These are phyloP conservation scores for Hypoxylon lenormandii DNA, from an alignment of 495 filamentous ascomycete genomes.

Conservation along the genomic window DNA sequence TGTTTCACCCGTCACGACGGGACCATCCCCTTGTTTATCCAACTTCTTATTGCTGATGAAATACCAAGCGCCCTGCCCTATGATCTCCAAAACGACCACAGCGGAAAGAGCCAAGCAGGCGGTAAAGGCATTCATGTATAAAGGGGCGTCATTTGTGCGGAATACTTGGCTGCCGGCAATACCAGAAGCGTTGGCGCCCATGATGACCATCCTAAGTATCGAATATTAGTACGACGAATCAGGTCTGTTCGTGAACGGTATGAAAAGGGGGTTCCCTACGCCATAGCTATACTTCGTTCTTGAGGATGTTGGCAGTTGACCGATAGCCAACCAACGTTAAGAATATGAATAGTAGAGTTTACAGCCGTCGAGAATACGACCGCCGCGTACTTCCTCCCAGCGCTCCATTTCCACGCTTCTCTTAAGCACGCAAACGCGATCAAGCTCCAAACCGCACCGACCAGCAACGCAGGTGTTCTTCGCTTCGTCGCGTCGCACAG, in stretches of 20 bases:
- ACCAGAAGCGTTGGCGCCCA: slow-evolving; percentile 66
- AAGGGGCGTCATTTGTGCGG: slow-evolving; percentile 63
- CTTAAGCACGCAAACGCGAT: slow-evolving; percentile 60
- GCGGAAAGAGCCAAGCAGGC: slow-evolving; percentile 36
- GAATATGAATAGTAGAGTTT: slow-evolving; percentile 59
- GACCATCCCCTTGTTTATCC: slow-evolving; percentile 23
- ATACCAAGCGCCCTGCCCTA: slow-evolving; percentile 32
- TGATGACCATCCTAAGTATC: slow-evolving; percentile 60
- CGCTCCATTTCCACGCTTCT: slow-evolving; percentile 55
- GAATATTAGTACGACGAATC: slow-evolving; percentile 17
- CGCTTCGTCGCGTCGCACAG: slow-evolving; percentile 51
- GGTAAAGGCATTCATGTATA: slow-evolving; percentile 54
- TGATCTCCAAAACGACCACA: slow-evolving; percentile 21
- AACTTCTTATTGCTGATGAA: slow-evolving; percentile 33
- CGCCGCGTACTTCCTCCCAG: slow-evolving; percentile 53
- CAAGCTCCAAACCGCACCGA: slow-evolving; percentile 61
- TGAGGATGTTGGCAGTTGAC: slow-evolving; percentile 61
- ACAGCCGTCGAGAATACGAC: slow-evolving; percentile 66
- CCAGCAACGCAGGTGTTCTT: slow-evolving; percentile 57
- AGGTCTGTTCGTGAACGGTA: not conserved
- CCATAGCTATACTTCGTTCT: slow-evolving; percentile 65
- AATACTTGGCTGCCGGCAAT: slow-evolving; percentile 68
- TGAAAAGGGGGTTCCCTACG: slow-evolving; percentile 55
- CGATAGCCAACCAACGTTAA: slow-evolving; percentile 64
- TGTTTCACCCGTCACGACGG: slow-evolving; percentile 26